Conservation (phyloP, 441 rosid species). For the Pelargonium cotyledonis region DNA sequence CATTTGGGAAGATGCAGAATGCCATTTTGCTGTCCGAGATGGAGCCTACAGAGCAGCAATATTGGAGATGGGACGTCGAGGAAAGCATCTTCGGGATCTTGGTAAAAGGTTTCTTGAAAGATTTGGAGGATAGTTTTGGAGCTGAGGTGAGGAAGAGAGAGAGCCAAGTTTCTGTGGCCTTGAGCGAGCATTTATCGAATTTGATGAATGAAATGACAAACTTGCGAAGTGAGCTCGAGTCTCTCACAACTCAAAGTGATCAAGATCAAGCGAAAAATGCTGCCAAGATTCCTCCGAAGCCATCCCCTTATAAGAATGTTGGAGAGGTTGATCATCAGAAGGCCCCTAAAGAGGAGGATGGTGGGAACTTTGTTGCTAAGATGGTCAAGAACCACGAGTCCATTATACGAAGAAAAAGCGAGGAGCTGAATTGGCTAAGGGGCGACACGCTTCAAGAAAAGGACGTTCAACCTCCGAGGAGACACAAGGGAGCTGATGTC, state of each 20-base stretch:
- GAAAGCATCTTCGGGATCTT: constrained; percentile 32
- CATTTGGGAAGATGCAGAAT: constrained; percentile 70
- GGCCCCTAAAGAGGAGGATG: constrained; percentile 23
- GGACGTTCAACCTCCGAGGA: constrained; percentile 19
- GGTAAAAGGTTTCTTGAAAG: constrained; percentile 43
- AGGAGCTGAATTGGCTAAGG: constrained; percentile 29
- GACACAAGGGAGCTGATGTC: constrained; percentile 27
- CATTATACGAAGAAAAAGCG: constrained; percentile 41
- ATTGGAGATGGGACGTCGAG: constrained; percentile 62
- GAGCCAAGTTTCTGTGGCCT: constrained; percentile 27
- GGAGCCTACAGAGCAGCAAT: constrained; percentile 59
- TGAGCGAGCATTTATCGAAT: constrained; percentile 35
- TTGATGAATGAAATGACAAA: constrained; percentile 30
- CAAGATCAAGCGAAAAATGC: constrained; percentile 11
- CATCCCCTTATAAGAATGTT: constrained; percentile 10
- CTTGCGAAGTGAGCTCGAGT: constrained; percentile 39
- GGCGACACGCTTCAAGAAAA: constrained; percentile 25
- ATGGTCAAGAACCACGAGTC: constrained; percentile 62
- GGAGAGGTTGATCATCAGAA: constrained; percentile 7
- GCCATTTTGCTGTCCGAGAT: constrained; percentile 54
- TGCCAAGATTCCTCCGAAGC: background rate
- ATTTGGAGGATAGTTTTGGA: constrained; percentile 34
- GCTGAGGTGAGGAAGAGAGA: constrained; percentile 29
- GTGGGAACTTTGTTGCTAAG: constrained; percentile 38
- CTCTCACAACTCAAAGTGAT: constrained; percentile 27